Evolutionary conservation across 805 yeast genomes (phyloP), one percentile per base, ranked within the genome.

Genomic region (Yamadazyma paraphyllophila): DNA sequence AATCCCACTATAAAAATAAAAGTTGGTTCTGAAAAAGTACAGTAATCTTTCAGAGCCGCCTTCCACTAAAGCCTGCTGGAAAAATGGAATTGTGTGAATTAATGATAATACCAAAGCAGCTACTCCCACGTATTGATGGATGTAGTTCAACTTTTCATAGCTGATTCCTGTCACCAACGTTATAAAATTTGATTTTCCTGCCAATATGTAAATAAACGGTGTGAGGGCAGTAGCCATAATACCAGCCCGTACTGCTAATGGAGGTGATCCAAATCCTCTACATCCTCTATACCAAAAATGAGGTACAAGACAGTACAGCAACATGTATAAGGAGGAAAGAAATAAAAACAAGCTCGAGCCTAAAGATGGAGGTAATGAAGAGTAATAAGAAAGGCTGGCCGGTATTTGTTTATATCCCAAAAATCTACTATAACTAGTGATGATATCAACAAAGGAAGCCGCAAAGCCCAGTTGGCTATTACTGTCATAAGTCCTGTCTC

Each of bases 231-330:
- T 62, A 1, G 78, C 71, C 72, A 74, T 71, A 25, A 77, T 49
- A 2, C 83, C 83, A 1, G 82, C 65, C 39, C 84, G 59, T 1
- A 76, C 73, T 0, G 80, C 81, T 30, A 80, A 48, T 8, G 83
- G 84, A n/a, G 83, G 81, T 2, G 81, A 67, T 1, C 84, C 85
- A 58, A 78, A 79, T 0, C 79, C 80, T 4, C 61, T 30, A 56
- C 85, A 80, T 0, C 61, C 77, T 45, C 83, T 61, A 49, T 74
- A 75, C 71, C 75, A 78, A 39, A 69, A 68, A 43, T 73, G 77
- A 6, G 83, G 83, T 2, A 64, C 60, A n/a, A 58, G 67, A 49
- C 73, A 74, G 33, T 72, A 56, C 46, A 69, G 43, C 55, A 59
- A 41, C 61, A 69, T 15, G 46, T 46, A 80, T 36, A 43, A 66